These are phyloP conservation scores for Gypsophila paniculata DNA, from an alignment of 179 eudicot species.

Conservation along the genomic window DNA sequence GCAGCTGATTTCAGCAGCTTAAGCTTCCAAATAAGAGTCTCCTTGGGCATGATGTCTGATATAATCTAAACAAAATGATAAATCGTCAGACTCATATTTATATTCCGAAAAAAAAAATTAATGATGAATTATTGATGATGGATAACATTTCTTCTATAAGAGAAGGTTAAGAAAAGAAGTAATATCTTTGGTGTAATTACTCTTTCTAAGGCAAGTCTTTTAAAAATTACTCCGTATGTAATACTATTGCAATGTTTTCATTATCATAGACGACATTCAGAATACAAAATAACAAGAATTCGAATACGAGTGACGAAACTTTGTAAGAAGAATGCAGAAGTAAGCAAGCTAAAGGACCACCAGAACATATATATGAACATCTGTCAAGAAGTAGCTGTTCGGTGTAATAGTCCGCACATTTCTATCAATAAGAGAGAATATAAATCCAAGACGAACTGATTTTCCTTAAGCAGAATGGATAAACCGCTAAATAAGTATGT, in stretches of 20 bases:
- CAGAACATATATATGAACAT: not conserved
- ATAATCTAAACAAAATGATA: constrained; percentile 33
- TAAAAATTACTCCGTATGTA: too few species aligned
- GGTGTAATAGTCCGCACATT: not conserved
- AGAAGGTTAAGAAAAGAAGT: too few species aligned
- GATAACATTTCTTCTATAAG: not conserved
- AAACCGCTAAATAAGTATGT: not conserved
- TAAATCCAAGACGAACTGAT: not conserved
- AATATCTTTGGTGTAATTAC: too few species aligned
- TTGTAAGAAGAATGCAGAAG: too few species aligned
- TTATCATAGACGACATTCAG: not conserved
- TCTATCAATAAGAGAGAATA: not conserved
- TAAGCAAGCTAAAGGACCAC: not conserved
- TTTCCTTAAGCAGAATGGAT: not conserved
- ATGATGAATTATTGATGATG: not conserved
- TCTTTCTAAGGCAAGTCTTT: too few species aligned
- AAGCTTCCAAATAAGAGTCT: constrained; percentile 66
- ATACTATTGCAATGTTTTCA: not conserved
- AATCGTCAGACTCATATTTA: not conserved
- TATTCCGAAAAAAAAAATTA: not conserved
- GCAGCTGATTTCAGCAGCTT: constrained; percentile 73
- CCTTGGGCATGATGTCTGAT: constrained; percentile 62
- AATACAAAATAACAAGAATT: not conserved
- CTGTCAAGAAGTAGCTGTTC: not conserved
- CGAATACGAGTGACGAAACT: not conserved